phyloP scores from a whole-genome alignment of 1,284 basidiomycete genomes.

The Puccinia hordei region DNA sequence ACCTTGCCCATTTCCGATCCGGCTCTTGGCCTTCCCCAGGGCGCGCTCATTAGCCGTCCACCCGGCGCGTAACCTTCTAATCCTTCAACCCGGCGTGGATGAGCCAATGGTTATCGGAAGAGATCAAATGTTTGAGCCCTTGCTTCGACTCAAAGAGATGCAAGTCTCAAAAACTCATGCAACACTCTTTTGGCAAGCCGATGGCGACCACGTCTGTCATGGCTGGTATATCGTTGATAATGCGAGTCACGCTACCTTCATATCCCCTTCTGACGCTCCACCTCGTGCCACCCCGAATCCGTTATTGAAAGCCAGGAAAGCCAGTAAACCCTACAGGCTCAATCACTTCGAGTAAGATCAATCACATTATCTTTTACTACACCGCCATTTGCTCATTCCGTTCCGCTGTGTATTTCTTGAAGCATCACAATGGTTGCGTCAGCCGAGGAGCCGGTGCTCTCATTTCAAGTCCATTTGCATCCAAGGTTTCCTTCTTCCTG shows the following conservation, averaged over 20 bases:
- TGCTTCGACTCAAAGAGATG: constrained; percentile 45
- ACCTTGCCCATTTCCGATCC: constrained; percentile 14
- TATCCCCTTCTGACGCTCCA: constrained; percentile 1
- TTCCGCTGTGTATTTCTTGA: not conserved
- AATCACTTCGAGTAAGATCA: constrained; percentile 34
- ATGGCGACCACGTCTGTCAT: not conserved
- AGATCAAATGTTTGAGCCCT: constrained; percentile 33
- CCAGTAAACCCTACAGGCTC: constrained; percentile 36
- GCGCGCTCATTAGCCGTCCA: not conserved
- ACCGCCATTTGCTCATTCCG: too few relatives aligned
- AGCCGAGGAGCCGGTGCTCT: constrained; percentile 6
- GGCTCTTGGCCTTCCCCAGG: not conserved
- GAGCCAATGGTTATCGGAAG: constrained; percentile 31
- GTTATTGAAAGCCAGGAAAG: constrained; percentile 22
- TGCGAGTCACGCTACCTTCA: constrained; percentile 37
- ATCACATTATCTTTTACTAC: not conserved
- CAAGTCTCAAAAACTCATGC: constrained; percentile 43
- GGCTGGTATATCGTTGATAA: constrained; percentile 47
- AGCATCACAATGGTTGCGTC: constrained; percentile 25
- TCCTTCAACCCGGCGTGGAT: constrained; percentile 28
- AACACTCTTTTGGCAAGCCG: constrained; percentile 12
- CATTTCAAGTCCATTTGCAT: constrained; percentile 35
- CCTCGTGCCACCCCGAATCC: not conserved
- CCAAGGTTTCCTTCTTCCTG: constrained; percentile 29
- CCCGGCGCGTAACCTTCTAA: not conserved